Evolutionary conservation across 768 basidiomycete genomes (phyloP), one percentile per base, ranked within the genome.

Genomic region (Kwoniella sp.): DNA sequence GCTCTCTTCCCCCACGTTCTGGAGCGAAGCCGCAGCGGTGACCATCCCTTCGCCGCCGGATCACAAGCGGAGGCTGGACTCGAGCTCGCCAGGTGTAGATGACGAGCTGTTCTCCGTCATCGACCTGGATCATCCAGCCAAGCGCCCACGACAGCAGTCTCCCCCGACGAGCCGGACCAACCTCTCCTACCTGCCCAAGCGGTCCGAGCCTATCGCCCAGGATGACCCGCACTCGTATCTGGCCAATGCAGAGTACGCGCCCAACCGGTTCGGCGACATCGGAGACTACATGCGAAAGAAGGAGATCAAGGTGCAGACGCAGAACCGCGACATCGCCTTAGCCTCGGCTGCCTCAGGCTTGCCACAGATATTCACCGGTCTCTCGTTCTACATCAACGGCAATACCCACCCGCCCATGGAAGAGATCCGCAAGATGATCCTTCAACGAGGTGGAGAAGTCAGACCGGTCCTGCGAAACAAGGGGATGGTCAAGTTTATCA

Each of bases 201-300:
- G 65, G 14, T 23, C 40, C 9, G 68, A 53, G 38, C 56, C 53
- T 3, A 27, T 56, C 12, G 41, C 43, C n/a, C 52, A 54, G n/a
- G 55, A 50, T 26, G 28, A 60, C 20, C 50, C 59, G 2, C 67
- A 69, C 49, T 33, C 53, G 1, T 73, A 73, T 46, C 62, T 70
- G 31, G 59, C 61, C 31, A 58, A 62, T 22, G 46, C 64, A 2
- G 72, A 74, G 19, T 95, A 92, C 68, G 88, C 85, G 0, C 81
- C 86, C 2, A 82, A 85, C 26, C 81, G 78, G 29, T 96, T 92
- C 70, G 90, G 88, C 12, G 82, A 82, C 1, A 88, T 83, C 57
- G 87, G 86, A 0, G 84, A 91, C 66, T 96, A 95, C 67, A 89
- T 95, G 88, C 74, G 79, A 2, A 79, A 90, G 54, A 96, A 96